Conservation (phyloP, 805 yeast genomes). For the Candida piceae region DNA sequence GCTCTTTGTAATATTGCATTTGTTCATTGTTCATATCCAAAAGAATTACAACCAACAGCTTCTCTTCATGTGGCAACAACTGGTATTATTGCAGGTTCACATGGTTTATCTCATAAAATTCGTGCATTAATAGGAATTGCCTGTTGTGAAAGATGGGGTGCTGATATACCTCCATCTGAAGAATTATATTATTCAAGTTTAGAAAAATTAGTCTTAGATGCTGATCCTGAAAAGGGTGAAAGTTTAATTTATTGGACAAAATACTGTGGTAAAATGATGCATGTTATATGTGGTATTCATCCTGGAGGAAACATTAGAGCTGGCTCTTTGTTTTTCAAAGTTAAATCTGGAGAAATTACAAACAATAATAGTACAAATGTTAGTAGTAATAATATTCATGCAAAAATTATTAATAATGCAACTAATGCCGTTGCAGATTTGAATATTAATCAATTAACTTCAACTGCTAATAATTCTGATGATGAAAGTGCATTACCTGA, state of each 20-base stretch:
- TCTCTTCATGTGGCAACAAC: conserved; percentile 69
- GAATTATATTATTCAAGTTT: conserved; percentile 40
- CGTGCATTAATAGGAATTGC: conserved; percentile 71
- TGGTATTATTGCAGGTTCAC: conserved; percentile 71
- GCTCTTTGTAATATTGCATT: conserved; percentile 72
- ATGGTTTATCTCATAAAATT: conserved; percentile 68
- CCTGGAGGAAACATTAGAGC: conserved; percentile 77
- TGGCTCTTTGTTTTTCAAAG: conserved; percentile 45
- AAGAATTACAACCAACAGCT: conserved; percentile 70
- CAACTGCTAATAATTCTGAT: conserved; percentile 16
- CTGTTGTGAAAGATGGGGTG: conserved; percentile 78
- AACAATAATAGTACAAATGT: conserved; percentile 1
- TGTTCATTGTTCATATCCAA: conserved; percentile 72
- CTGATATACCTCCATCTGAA: conserved; percentile 59
- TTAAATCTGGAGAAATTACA: conserved; percentile 11
- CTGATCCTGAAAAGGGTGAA: conserved; percentile 35
- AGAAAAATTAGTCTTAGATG: conserved; percentile 44
- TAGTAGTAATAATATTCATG: background rate
- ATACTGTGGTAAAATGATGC: conserved; percentile 68
- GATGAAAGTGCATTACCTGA: conserved; percentile 19
- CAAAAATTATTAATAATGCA: background rate
- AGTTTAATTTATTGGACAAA: conserved; percentile 67
- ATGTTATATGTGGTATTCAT: conserved; percentile 72
- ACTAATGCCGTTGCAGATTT: conserved; percentile 13
- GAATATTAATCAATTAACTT: conserved; percentile 2